A percentile compares a stretch with the other conserved stretches of the same genome.
Conservation (phyloP, 106 monocot species). For the Allium fistulosum region DNA sequence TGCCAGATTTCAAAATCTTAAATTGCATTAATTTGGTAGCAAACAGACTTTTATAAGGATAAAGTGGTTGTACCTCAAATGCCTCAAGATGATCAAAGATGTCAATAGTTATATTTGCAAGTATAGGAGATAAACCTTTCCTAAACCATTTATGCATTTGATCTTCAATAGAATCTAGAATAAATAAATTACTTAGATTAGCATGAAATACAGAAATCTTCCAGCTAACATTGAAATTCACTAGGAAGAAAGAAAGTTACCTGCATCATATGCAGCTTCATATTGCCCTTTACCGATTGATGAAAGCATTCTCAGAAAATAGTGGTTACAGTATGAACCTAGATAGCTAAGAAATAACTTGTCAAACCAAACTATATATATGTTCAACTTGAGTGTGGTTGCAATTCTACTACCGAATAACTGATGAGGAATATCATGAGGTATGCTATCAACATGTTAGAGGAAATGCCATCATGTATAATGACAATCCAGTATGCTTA, state of each 20-base stretch:
- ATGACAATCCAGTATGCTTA: too few species aligned
- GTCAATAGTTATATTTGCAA: conserved; percentile 62
- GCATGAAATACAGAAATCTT: neutral
- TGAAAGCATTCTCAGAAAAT: conserved; percentile 79
- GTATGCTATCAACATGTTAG: too few species aligned
- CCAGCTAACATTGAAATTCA: neutral
- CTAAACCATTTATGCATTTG: conserved; percentile 49
- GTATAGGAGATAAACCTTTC: conserved; percentile 45
- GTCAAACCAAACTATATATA: too few species aligned
- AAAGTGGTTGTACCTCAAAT: conserved; percentile 40
- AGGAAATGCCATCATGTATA: too few species aligned
- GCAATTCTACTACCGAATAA: too few species aligned
- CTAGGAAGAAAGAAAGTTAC: conserved; percentile 15
- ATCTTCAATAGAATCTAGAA: conserved; percentile 53
- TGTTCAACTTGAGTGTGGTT: too few species aligned
- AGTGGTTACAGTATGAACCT: conserved; percentile 94
- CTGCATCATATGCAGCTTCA: conserved; percentile 79
- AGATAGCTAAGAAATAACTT: neutral
- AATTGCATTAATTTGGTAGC: too few species aligned
- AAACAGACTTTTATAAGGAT: neutral
- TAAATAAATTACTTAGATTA: neutral
- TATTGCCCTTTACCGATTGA: conserved; percentile 76
- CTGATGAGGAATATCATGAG: too few species aligned
- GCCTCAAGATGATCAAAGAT: conserved; percentile 38
- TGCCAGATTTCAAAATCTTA: too few species aligned